phyloP scores from a whole-genome alignment of 306 rosid species.

The Macrotyloma uniflorum region DNA sequence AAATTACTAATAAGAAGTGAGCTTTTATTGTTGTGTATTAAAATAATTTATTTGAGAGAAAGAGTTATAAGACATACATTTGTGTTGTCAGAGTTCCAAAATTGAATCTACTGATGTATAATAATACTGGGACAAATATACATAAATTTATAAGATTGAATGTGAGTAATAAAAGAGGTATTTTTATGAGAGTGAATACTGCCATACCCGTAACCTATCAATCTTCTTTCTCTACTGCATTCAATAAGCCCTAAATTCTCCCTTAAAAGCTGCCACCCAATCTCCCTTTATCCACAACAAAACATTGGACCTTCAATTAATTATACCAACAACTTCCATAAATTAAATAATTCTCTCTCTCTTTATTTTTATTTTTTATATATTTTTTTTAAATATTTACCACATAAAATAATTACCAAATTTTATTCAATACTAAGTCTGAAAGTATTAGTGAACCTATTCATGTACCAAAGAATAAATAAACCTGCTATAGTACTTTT shows the following conservation, averaged over 20 bases:
- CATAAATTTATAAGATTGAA: background rate
- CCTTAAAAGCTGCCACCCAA: background rate
- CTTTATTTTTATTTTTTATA: no score
- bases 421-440: no score
- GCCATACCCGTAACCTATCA: background rate
- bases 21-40: no score
- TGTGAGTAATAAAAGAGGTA: constrained; percentile 1
- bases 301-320: constrained; percentile 13
- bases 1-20: no score
- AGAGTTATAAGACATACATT: background rate
- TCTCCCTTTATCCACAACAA: constrained; percentile 23
- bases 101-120: background rate
- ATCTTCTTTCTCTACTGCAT: background rate
- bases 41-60: no score
- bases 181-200: background rate
- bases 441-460: no score
- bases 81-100: background rate
- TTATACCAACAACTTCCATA: constrained; percentile 17
- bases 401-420: no score
- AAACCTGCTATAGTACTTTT: no score
- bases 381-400: no score
- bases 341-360: background rate
- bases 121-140: background rate
- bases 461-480: no score
- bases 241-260: constrained; percentile 14